Conservation (phyloP, 208 protist genomes). For the Strigomonas galati region DNA sequence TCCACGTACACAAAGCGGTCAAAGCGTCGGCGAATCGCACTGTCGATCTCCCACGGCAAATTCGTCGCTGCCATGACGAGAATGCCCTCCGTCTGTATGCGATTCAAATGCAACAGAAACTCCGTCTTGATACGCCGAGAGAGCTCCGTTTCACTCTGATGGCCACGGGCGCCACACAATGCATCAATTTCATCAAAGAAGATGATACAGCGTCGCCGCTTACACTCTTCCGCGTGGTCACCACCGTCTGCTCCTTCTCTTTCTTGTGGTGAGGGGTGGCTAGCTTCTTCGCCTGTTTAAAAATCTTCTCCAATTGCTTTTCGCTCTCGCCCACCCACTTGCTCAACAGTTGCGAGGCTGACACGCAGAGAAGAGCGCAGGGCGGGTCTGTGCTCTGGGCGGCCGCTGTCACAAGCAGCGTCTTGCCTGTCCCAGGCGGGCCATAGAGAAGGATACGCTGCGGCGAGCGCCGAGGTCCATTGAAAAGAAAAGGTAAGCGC, state of each 20-base stretch:
- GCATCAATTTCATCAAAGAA: conserved; percentile 96
- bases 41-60: conserved; percentile 90
- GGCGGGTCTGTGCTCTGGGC: conserved; percentile 89
- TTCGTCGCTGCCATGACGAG: conserved; percentile 91
- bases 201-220: conserved; percentile 58
- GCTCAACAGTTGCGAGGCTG: conserved; percentile 92
- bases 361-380: conserved; percentile 90
- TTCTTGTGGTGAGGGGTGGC: not conserved
- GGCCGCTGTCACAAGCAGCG: conserved; percentile 97
- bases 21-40: conserved; percentile 83
- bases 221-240: too few species aligned
- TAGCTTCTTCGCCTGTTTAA: conserved; percentile 61
- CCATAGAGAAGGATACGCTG: conserved; percentile 98
- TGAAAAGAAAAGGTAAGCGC: conserved; percentile 97
- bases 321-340: conserved; percentile 98
- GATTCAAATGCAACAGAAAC: conserved; percentile 96
- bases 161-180: conserved; percentile 74
- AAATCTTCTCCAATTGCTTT: conserved; percentile 92
- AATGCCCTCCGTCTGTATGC: conserved; percentile 29
- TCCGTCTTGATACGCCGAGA: conserved; percentile 99
- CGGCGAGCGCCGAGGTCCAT: conserved; percentile 89
- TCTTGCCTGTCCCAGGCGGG: conserved; percentile 97
- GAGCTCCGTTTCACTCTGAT: conserved; percentile 71
- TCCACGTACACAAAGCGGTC: conserved; percentile 86
- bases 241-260: not conserved